These are phyloP conservation scores for Yamadazyma siamensis DNA, from an alignment of 1,139 yeast genomes.

Conservation along the genomic window DNA sequence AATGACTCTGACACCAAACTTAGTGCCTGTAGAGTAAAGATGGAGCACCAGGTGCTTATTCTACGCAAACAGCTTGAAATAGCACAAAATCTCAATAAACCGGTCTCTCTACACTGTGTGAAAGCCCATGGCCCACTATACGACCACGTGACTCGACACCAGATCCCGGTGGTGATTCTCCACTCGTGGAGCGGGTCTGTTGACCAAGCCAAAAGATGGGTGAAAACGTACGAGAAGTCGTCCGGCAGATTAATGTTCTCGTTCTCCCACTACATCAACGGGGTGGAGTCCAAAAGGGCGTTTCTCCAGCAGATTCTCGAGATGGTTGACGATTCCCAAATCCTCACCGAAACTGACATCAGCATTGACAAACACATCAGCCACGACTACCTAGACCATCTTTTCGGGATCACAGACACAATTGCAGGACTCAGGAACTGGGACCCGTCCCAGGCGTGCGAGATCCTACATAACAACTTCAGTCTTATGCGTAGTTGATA, in stretches of 20 bases:
- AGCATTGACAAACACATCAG: constrained; percentile 25
- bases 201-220: constrained; percentile 62
- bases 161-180: constrained; percentile 47
- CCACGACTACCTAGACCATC: constrained; percentile 17
- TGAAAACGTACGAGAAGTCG: constrained; percentile 22
- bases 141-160: constrained; percentile 34
- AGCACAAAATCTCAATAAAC: constrained; percentile 46
- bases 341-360: constrained; percentile 38
- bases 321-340: constrained; percentile 19
- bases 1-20: constrained; percentile 19
- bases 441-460: too few relatives aligned
- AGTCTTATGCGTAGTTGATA: too few relatives aligned
- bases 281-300: constrained; percentile 18
- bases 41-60: constrained; percentile 63
- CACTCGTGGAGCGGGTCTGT: constrained; percentile 87
- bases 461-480: too few relatives aligned
- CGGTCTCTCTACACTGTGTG: constrained; percentile 83
- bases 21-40: constrained; percentile 47
- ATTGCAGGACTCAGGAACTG: constrained; percentile 14
- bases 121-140: constrained; percentile 64
- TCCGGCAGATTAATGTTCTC: constrained; percentile 45
- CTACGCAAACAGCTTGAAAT: constrained; percentile 50
- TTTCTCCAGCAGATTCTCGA: constrained; percentile 23
- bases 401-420: constrained; percentile 17
- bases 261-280: constrained; percentile 61